These are phyloP conservation scores for Osmanthus fragrans DNA, from an alignment of 257 asterid genomes.

Conservation along the genomic window DNA sequence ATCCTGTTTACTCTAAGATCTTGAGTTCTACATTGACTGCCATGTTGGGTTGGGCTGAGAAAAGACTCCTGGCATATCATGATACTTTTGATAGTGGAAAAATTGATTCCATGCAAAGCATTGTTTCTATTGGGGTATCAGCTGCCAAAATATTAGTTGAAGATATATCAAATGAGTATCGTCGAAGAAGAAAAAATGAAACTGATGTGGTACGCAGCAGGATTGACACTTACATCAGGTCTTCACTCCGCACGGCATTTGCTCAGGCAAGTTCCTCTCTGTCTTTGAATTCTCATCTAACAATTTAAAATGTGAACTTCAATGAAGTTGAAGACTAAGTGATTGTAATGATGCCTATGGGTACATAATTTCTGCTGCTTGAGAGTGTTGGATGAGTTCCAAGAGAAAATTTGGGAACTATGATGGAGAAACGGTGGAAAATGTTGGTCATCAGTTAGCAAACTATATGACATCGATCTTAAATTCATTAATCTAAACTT, in stretches of 20 bases:
- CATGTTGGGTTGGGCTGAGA: slow-evolving; percentile 97
- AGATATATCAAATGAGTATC: slow-evolving; percentile 93
- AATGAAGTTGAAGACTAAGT: neutral
- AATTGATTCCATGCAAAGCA: slow-evolving; percentile 80
- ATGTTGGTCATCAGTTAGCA: neutral
- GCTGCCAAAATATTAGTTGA: slow-evolving; percentile 90
- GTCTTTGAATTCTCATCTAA: neutral
- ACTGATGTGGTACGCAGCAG: slow-evolving; percentile 88
- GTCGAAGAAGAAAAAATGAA: slow-evolving; percentile 86
- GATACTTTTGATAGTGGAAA: slow-evolving; percentile 79
- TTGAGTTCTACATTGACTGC: slow-evolving; percentile 90
- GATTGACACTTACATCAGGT: slow-evolving; percentile 93
- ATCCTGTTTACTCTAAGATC: slow-evolving; percentile 67
- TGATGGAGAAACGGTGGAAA: neutral
- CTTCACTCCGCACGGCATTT: slow-evolving; percentile 97
- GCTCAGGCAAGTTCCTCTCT: slow-evolving; percentile 81
- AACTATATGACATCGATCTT: neutral
- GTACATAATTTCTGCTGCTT: neutral
- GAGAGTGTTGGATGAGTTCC: neutral
- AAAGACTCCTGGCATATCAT: slow-evolving; percentile 94
- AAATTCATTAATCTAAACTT: neutral
- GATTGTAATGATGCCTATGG: neutral
- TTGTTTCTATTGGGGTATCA: slow-evolving; percentile 87
- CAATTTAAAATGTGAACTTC: neutral
- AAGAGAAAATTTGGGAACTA: neutral